Conservation (phyloP, 768 basidiomycete genomes). For the Mrakia frigida region DNA sequence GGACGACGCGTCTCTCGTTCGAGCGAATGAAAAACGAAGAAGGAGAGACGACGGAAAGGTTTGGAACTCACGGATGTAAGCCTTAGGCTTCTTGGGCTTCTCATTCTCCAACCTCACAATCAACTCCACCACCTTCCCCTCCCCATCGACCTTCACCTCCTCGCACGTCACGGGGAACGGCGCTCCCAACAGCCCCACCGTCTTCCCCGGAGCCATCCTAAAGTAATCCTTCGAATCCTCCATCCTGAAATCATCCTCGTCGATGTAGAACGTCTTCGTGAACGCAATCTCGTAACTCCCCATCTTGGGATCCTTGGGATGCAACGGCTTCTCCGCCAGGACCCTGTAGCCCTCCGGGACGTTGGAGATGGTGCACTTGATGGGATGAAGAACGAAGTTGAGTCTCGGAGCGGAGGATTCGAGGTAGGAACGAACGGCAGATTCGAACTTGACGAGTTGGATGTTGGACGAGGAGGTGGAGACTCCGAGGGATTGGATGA, state of each 20-base stretch:
- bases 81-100: conserved; percentile 27
- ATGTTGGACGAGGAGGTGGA: conserved; percentile 78
- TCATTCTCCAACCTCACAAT: conserved; percentile 54
- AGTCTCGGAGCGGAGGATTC: conserved; percentile 82
- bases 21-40: too few relatives aligned
- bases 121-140: conserved; percentile 72
- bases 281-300: conserved; percentile 78
- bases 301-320: conserved; percentile 85
- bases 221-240: conserved; percentile 93
- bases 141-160: conserved; percentile 71
- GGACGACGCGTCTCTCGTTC: too few relatives aligned
- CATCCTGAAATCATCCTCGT: conserved; percentile 76
- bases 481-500: conserved; percentile 90
- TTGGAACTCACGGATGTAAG: conserved; percentile 30
- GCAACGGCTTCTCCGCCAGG: conserved; percentile 82
- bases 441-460: conserved; percentile 83
- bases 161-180: conserved; percentile 88
- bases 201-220: conserved; percentile 94
- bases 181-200: conserved; percentile 90
- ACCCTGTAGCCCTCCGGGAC: conserved; percentile 76
- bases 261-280: conserved; percentile 84
- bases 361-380: conserved; percentile 89
- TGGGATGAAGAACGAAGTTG: conserved; percentile 81
- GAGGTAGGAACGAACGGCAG: conserved; percentile 77
- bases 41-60: not conserved